phyloP scores from a whole-genome alignment of 192 early-diverging fungal species.

The Backusella sp. region DNA sequence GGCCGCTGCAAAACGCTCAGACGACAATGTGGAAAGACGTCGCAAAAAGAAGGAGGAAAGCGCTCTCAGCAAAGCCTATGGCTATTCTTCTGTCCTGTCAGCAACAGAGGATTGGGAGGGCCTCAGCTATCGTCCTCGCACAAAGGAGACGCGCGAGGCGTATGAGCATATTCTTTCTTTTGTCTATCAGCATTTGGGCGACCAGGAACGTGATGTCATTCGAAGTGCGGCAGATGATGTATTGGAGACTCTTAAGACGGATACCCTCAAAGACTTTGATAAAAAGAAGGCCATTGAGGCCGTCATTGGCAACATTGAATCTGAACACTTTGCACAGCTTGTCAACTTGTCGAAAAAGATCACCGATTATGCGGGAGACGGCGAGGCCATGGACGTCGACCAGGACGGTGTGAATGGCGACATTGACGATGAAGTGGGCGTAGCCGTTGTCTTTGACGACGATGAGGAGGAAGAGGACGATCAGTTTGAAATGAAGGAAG shows the following conservation, averaged over 20 bases:
- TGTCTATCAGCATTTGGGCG: constrained; percentile 76
- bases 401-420: constrained; percentile 52
- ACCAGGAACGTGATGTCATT: constrained; percentile 90
- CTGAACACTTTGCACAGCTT: constrained; percentile 84
- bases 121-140: constrained; percentile 82
- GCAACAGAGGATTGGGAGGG: constrained; percentile 89
- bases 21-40: constrained; percentile 50
- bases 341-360: constrained; percentile 93
- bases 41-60: constrained; percentile 60
- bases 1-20: constrained; percentile 44
- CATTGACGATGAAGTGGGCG: constrained; percentile 86
- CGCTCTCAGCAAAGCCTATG: constrained; percentile 57
- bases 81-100: constrained; percentile 72
- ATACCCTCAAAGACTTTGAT: constrained; percentile 83
- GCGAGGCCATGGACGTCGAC: constrained; percentile 54
- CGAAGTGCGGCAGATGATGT: constrained; percentile 86
- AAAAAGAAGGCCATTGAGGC: constrained; percentile 83
- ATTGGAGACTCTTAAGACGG: constrained; percentile 80
- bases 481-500: constrained; percentile 55
- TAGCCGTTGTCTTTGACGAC: constrained; percentile 96
- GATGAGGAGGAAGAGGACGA: constrained; percentile 81
- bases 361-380: constrained; percentile 79
- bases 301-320: constrained; percentile 66
- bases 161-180: constrained; percentile 91
- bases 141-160: constrained; percentile 82